A percentile compares a stretch with the other conserved stretches of the same genome.
phyloP scores from a whole-genome alignment of 2,329 filamentous ascomycete species.

The Ceratocystis alfenasii region DNA sequence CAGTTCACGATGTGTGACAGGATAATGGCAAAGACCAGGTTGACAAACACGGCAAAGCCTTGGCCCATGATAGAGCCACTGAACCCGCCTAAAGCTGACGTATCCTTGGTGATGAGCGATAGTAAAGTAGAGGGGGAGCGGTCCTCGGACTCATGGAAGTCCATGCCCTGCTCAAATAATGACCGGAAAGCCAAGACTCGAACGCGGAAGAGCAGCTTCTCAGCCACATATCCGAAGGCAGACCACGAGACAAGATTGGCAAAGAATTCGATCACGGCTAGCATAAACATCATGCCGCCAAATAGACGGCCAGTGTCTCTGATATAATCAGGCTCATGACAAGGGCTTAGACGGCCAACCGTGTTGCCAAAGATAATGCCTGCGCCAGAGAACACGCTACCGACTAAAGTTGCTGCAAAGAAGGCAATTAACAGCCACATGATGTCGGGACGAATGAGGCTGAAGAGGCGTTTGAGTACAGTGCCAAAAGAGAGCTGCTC shows the following conservation, averaged over 20 bases:
- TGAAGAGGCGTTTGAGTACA: conserved; percentile 32
- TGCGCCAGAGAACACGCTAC: conserved; percentile 41
- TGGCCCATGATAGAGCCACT: conserved; percentile 61
- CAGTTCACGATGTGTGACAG: conserved; percentile 60
- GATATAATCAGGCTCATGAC: conserved; percentile 33
- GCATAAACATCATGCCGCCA: conserved; percentile 44
- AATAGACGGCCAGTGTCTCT: conserved; percentile 36
- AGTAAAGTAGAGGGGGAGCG: conserved; percentile 51
- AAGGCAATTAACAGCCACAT: conserved; percentile 33
- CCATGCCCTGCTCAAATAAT: conserved; percentile 52
- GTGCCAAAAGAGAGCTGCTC: conserved; percentile 32
- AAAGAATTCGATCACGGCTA: conserved; percentile 37
- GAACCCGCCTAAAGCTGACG: conserved; percentile 53
- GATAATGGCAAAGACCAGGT: conserved; percentile 55
- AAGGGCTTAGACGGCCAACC: conserved; percentile 37
- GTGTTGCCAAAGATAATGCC: conserved; percentile 40
- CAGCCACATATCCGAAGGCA: conserved; percentile 40
- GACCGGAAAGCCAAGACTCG: conserved; percentile 53
- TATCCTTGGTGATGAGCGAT: conserved; percentile 57
- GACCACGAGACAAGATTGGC: conserved; percentile 47
- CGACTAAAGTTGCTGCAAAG: conserved; percentile 41
- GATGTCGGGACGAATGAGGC: conserved; percentile 32
- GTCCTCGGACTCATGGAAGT: conserved; percentile 58
- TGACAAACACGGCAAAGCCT: conserved; percentile 54
- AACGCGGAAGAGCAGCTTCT: conserved; percentile 52